Conservation (phyloP, 192 early-diverging fungal genomes). For the Linnemannia schmuckeri region DNA sequence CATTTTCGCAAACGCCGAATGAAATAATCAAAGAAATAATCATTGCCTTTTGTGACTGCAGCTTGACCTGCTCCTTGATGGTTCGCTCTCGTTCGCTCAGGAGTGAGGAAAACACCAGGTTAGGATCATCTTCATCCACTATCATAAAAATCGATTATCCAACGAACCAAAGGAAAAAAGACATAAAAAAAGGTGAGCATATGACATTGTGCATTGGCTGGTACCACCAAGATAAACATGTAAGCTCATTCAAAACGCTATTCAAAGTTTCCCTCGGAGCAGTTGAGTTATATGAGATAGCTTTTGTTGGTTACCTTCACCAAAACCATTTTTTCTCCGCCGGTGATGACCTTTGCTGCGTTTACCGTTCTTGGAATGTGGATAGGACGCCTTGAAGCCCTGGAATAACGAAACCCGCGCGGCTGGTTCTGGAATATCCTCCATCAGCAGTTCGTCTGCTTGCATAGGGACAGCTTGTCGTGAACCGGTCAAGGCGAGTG, state of each 20-base stretch:
- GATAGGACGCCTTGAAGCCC: conserved; percentile 68
- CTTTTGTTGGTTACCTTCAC: conserved; percentile 22
- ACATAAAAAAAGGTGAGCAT: neutral
- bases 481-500: conserved; percentile 33
- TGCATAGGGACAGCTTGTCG: conserved; percentile 17
- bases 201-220: conserved; percentile 2
- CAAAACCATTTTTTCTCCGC: conserved; percentile 51
- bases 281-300: neutral
- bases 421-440: conserved; percentile 68
- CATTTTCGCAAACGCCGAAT: neutral
- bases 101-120: conserved; percentile 57
- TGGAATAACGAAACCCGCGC: conserved; percentile 68
- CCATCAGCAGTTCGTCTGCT: conserved; percentile 53
- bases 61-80: conserved; percentile 64
- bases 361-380: conserved; percentile 43
- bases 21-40: neutral
- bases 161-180: neutral
- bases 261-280: neutral
- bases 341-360: conserved; percentile 43
- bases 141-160: conserved; percentile 5
- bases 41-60: conserved; percentile 64
- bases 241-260: neutral
- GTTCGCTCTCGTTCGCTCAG: conserved; percentile 65
- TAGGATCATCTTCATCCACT: conserved; percentile 51
- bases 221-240: neutral